Conservation (phyloP, 345 rosid species). For the Arabidopsis suecica region DNA sequence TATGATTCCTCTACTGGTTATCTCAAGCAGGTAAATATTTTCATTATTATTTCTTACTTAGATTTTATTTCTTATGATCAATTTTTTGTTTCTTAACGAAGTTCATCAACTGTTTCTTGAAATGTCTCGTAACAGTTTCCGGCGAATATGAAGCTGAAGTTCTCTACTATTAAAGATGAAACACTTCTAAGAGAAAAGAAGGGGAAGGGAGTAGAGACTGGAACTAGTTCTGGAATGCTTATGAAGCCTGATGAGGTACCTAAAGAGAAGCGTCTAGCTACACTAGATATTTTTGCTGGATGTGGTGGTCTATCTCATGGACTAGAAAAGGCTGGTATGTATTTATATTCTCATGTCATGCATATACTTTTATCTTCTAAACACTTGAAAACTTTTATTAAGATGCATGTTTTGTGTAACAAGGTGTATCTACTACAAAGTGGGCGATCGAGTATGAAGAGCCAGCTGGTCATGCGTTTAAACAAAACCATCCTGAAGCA, state of each 20-base stretch:
- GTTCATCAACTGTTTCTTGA: neutral
- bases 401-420: constrained; percentile 35
- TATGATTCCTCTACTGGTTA: constrained; percentile 73
- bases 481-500: constrained; percentile 66
- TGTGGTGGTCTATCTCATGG: constrained; percentile 85
- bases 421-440: constrained; percentile 69
- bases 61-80: no score
- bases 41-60: neutral
- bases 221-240: constrained; percentile 41
- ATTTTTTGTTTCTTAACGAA: neutral
- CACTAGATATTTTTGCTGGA: constrained; percentile 80
- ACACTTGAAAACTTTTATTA: neutral
- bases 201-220: constrained; percentile 70
- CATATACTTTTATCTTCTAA: neutral
- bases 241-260: constrained; percentile 47
- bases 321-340: constrained; percentile 58
- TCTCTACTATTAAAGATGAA: constrained; percentile 52
- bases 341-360: neutral
- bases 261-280: constrained; percentile 50
- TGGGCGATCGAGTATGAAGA: constrained; percentile 95
- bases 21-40: constrained; percentile 62
- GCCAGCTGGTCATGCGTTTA: constrained; percentile 85
- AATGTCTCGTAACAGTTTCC: constrained; percentile 56
- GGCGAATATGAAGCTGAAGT: constrained; percentile 53
- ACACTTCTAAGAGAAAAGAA: constrained; percentile 63